These are phyloP conservation scores for Ophiocytium majus DNA, from an alignment of 352 stramenopile genomes.

Conservation along the genomic window DNA sequence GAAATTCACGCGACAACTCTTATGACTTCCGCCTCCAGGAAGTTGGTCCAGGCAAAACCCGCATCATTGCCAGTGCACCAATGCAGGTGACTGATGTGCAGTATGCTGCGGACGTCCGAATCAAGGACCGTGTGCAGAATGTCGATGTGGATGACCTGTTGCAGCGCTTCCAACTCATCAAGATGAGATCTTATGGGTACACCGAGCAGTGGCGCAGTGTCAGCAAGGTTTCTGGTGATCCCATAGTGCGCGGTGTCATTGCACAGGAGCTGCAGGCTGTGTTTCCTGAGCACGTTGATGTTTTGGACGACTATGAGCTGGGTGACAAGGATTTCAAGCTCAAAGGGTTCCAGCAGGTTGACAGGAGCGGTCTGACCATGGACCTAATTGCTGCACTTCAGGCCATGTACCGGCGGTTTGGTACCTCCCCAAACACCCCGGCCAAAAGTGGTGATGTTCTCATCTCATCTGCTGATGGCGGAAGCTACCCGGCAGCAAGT, in stretches of 20 bases:
- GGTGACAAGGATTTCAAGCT: slow-evolving; percentile 80
- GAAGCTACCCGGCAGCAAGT: background rate
- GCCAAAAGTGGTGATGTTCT: slow-evolving; percentile 30
- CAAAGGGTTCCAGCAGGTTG: slow-evolving; percentile 85
- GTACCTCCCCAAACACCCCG: slow-evolving; percentile 33
- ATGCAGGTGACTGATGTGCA: slow-evolving; percentile 81
- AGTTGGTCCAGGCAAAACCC: slow-evolving; percentile 39
- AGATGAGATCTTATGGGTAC: slow-evolving; percentile 84
- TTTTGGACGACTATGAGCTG: slow-evolving; percentile 72
- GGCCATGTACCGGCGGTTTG: slow-evolving; percentile 61
- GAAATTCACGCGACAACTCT: background rate
- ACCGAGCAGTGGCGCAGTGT: slow-evolving; percentile 80
- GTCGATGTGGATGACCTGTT: slow-evolving; percentile 82
- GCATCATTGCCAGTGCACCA: slow-evolving; percentile 63
- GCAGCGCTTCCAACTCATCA: slow-evolving; percentile 75
- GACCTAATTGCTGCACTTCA: slow-evolving; percentile 83
- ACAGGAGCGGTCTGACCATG: slow-evolving; percentile 84
- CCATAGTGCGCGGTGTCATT: slow-evolving; percentile 80
- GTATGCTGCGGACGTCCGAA: slow-evolving; percentile 82
- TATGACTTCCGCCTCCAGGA: slow-evolving; percentile 54
- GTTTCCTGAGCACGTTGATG: slow-evolving; percentile 85
- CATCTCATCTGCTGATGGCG: slow-evolving; percentile 21
- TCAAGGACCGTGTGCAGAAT: slow-evolving; percentile 83
- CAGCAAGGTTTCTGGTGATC: slow-evolving; percentile 68
- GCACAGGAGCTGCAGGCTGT: slow-evolving; percentile 81